Evolutionary conservation across 495 filamentous ascomycete genomes (phyloP).

Genomic region (Podospora pseudocomata): DNA sequence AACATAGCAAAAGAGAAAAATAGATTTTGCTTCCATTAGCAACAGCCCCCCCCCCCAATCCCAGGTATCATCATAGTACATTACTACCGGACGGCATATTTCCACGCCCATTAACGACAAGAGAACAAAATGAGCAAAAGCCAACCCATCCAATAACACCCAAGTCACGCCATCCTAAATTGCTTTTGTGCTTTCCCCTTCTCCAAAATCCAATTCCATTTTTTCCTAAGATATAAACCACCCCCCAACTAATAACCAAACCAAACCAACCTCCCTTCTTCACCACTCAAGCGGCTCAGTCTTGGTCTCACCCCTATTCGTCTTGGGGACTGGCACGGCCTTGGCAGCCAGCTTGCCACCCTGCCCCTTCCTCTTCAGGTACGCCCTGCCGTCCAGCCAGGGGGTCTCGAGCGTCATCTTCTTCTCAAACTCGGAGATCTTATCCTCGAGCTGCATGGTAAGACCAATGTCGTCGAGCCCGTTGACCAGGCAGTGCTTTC

Average conservation of each 20-base stretch:
- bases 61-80: neutral
- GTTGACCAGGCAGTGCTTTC: conserved; percentile 91
- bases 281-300: conserved; percentile 92
- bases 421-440: conserved; percentile 80
- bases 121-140: neutral
- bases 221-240: neutral
- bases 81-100: neutral
- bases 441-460: conserved; percentile 85
- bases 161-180: neutral
- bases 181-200: neutral
- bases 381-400: conserved; percentile 88
- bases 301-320: conserved; percentile 80
- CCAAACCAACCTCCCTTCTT: neutral
- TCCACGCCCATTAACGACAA: neutral
- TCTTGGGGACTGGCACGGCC: conserved; percentile 80
- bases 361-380: conserved; percentile 65
- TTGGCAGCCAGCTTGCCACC: conserved; percentile 71
- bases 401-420: conserved; percentile 74
- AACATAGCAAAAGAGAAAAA: neutral
- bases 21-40: neutral
- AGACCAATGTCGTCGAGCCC: conserved; percentile 95
- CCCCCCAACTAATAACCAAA: neutral
- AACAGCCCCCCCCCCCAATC: neutral
- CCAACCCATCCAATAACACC: neutral
- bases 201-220: neutral